phyloP scores from a whole-genome alignment of 2,329 filamentous ascomycete species.

The Colletotrichum truncatum region DNA sequence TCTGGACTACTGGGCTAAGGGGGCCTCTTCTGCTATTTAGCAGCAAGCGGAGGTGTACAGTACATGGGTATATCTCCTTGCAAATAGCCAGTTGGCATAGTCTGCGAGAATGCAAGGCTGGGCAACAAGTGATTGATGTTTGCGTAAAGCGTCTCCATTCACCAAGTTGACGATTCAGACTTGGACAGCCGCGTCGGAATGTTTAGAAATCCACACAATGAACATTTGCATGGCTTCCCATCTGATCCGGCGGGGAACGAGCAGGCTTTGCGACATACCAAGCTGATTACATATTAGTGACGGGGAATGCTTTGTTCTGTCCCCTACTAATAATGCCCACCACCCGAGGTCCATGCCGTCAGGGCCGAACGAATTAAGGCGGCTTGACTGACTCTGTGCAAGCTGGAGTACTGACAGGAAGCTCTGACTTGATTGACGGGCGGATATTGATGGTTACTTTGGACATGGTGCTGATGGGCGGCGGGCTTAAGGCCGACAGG shows the following conservation, averaged over 20 bases:
- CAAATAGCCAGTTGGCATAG: background rate
- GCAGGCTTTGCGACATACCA: background rate
- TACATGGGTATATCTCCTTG: background rate
- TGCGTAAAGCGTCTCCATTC: background rate
- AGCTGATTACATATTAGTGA: conserved; percentile 6
- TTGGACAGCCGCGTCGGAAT: background rate
- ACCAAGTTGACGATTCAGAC: background rate
- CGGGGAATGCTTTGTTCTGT: conserved; percentile 1
- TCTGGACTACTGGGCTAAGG: too few relatives aligned
- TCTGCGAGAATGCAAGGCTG: too few relatives aligned
- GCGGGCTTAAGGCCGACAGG: conserved; percentile 26
- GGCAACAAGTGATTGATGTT: conserved; percentile 4
- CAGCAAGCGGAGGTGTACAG: background rate
- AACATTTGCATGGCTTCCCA: background rate
- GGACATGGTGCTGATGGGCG: conserved; percentile 7
- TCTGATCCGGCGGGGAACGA: background rate
- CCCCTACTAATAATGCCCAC: conserved; percentile 9
- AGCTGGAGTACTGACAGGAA: conserved; percentile 23
- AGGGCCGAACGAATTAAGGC: conserved; percentile 23
- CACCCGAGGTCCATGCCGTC: conserved; percentile 18
- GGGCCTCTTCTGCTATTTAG: background rate
- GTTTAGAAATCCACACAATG: background rate
- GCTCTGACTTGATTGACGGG: conserved; percentile 11
- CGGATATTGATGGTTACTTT: conserved; percentile 4
- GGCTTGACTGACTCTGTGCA: conserved; percentile 27